These are phyloP conservation scores for Phanerochaete sordida DNA, from an alignment of 768 basidiomycete species.

Conservation along the genomic window DNA sequence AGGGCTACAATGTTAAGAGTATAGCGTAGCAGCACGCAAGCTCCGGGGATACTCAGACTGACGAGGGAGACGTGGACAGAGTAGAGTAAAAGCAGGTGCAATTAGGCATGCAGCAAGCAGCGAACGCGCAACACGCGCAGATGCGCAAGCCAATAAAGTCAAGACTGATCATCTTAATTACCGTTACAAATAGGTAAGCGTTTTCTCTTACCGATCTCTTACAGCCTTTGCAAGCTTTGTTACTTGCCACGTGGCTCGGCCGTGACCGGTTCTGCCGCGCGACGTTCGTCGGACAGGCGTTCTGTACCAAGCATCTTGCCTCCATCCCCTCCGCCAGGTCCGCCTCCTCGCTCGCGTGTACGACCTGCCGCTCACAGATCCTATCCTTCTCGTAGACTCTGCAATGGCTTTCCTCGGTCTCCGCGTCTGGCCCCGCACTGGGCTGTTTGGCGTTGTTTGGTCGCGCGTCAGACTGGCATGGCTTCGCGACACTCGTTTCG, in stretches of 20 bases:
- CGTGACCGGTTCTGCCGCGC: not conserved
- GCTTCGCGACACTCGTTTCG: no score
- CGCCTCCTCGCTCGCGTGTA: not conserved
- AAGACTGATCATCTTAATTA: no score
- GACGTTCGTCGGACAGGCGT: not conserved
- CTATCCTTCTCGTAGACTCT: not conserved
- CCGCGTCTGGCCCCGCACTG: slow-evolving; percentile 79
- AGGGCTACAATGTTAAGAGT: no score
- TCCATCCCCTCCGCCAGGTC: not conserved
- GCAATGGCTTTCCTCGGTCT: slow-evolving; percentile 73
- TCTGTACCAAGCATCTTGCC: not conserved
- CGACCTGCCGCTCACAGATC: not conserved
- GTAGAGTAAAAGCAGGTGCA: not conserved
- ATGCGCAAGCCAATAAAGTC: not conserved
- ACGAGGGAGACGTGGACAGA: not conserved
- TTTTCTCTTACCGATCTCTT: not conserved
- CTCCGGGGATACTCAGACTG: not conserved
- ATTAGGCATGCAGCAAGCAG: not conserved
- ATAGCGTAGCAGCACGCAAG: not conserved
- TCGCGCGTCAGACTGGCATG: no score
- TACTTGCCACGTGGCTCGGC: slow-evolving; percentile 1
- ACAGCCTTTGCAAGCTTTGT: not conserved
- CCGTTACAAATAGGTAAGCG: no score
- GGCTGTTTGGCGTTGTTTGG: no score
- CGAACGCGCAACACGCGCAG: not conserved